Evolutionary conservation across 1,139 yeast genomes (phyloP).

Genomic region (Kodamaea sp.): DNA sequence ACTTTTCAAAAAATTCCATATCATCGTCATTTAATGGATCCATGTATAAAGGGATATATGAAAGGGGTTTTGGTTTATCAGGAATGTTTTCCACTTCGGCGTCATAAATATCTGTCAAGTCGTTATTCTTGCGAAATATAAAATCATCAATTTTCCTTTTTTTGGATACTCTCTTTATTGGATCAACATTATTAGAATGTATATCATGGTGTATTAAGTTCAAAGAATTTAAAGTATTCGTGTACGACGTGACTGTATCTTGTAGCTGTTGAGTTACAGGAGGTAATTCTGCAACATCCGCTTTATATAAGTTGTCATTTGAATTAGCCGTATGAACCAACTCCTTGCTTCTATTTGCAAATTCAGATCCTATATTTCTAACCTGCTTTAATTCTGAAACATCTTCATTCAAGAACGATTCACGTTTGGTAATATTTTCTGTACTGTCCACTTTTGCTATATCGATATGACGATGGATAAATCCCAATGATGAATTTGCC

Average conservation of each 20-base stretch:
- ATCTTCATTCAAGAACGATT: slow-evolving; percentile 3
- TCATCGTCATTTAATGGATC: slow-evolving; percentile 23
- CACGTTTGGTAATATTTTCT: slow-evolving; percentile 7
- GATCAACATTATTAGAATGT: slow-evolving; percentile 29
- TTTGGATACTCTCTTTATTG: slow-evolving; percentile 21
- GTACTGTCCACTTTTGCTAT: slow-evolving; percentile 6
- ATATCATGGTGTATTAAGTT: slow-evolving; percentile 12
- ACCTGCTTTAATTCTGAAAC: slow-evolving; percentile 1
- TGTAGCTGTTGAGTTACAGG: slow-evolving; percentile 3
- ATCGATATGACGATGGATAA: slow-evolving; percentile 16
- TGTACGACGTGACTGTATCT: slow-evolving; percentile 4
- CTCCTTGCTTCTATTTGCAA: slow-evolving; percentile 3
- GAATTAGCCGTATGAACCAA: slow-evolving; percentile 5
- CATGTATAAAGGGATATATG: slow-evolving; percentile 32
- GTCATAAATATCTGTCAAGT: slow-evolving; percentile 13
- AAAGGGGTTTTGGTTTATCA: slow-evolving; percentile 22
- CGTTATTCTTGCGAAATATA: slow-evolving; percentile 4
- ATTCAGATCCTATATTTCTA: not conserved
- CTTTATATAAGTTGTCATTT: slow-evolving; percentile 9
- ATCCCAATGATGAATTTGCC: slow-evolving; percentile 42
- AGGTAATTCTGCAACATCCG: slow-evolving; percentile 1
- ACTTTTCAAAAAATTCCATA: slow-evolving; percentile 22
- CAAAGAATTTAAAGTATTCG: slow-evolving; percentile 2
- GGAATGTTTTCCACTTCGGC: slow-evolving; percentile 18
- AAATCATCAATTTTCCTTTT: not conserved